Percentiles rank a stretch among this genome's conserved stretches.
Conservation (phyloP, 441 rosid species). For the Euphorbia corollata region DNA sequence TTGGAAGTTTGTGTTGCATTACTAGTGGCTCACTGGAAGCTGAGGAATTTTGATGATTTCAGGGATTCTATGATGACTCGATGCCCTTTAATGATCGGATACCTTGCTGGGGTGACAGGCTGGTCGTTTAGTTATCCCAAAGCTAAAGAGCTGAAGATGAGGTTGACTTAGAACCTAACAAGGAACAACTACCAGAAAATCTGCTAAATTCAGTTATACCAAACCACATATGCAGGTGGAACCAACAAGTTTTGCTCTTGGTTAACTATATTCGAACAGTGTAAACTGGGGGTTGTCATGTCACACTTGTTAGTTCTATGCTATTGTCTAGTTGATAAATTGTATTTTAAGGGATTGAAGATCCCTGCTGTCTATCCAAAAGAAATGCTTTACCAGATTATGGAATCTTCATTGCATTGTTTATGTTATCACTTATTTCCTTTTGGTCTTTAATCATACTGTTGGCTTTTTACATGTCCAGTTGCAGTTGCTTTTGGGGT, state of each 20-base stretch:
- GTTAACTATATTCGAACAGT: neutral
- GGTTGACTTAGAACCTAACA: neutral
- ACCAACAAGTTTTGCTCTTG: neutral
- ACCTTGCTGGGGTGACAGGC: too few species aligned
- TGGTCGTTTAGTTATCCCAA: neutral
- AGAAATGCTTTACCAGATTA: neutral
- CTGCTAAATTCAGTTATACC: neutral
- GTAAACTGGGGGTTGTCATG: neutral
- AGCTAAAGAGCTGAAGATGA: neutral
- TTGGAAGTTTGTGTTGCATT: neutral
- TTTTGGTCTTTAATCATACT: neutral
- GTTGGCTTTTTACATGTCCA: neutral
- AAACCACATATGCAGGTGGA: neutral
- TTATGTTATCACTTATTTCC: too few species aligned
- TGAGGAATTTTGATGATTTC: neutral
- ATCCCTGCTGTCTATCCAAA: slow-evolving; percentile 4
- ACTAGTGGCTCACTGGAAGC: neutral
- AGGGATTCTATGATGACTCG: neutral
- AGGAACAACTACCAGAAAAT: neutral
- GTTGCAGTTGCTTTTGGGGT: neutral
- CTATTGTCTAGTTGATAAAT: neutral
- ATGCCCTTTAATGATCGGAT: too few species aligned
- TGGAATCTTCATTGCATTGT: neutral
- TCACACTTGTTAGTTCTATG: neutral
- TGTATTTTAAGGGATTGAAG: neutral